A percentile compares a stretch with the other conserved stretches of the same genome.
Conservation (phyloP, 768 basidiomycete species). For the Mycena galopus region DNA sequence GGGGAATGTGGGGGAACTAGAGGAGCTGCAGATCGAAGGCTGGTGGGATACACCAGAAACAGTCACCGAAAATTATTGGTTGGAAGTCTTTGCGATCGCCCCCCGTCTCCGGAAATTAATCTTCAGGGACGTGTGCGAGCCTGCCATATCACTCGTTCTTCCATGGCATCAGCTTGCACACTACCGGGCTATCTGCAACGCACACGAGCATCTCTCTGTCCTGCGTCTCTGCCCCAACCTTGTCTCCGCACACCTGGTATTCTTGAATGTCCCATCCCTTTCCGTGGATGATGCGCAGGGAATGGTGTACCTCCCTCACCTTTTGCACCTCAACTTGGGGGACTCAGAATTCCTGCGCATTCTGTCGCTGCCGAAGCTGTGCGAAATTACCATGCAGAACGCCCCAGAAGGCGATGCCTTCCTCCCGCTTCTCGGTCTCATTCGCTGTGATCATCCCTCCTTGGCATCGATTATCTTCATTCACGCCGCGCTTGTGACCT, state of each 20-base stretch:
- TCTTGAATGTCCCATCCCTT: background rate
- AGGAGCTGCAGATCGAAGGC: constrained; percentile 12
- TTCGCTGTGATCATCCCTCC: constrained; percentile 7
- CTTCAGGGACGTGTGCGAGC: constrained; percentile 9
- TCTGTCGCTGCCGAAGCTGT: background rate
- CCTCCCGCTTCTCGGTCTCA: constrained; percentile 10
- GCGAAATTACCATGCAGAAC: background rate
- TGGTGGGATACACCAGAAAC: background rate
- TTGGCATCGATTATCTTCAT: background rate
- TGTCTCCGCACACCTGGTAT: background rate
- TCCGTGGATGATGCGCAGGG: too few relatives aligned
- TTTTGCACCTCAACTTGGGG: background rate
- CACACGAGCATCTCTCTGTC: constrained; percentile 14
- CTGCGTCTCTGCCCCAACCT: constrained; percentile 8
- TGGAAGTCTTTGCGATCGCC: background rate
- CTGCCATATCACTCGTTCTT: constrained; percentile 9
- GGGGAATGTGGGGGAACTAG: background rate
- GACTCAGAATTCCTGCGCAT: constrained; percentile 7
- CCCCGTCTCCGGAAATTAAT: background rate
- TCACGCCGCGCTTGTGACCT: background rate
- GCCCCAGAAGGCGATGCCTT: background rate
- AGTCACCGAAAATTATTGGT: background rate
- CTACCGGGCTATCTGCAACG: background rate
- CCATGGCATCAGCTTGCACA: constrained; percentile 20
- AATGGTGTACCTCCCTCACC: background rate